A percentile compares a stretch with the other conserved stretches of the same genome.
Conservation (phyloP, 1,139 yeast genomes). For the Candida gigantensis region DNA sequence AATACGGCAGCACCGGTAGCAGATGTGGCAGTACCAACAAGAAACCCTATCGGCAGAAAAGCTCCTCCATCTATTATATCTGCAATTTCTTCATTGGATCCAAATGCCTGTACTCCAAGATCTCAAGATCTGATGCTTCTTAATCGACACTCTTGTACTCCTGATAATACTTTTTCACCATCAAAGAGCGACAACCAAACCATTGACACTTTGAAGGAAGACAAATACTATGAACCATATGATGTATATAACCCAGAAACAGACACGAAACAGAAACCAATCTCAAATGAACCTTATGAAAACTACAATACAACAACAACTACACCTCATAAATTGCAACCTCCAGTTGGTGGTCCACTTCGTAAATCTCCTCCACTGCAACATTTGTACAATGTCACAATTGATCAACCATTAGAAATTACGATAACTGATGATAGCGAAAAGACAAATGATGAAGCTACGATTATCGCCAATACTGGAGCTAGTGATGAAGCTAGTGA, state of each 20-base stretch:
- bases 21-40: constrained; percentile 9
- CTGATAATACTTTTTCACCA: constrained; percentile 10
- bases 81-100: not conserved
- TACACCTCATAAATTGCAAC: constrained; percentile 1
- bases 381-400: not conserved
- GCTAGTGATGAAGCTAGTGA: too few relatives aligned
- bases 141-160: constrained; percentile 2
- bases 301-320: constrained; percentile 18
- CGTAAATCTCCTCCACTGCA: constrained; percentile 2
- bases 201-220: constrained; percentile 6
- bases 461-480: not conserved
- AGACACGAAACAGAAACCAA: constrained; percentile 2
- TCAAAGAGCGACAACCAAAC: constrained; percentile 7
- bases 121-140: constrained; percentile 8
- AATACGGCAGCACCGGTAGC: constrained; percentile 11
- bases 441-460: not conserved
- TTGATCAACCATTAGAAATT: constrained; percentile 1
- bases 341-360: not conserved
- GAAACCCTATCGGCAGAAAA: constrained; percentile 10
- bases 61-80: constrained; percentile 11
- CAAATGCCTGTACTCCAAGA: not conserved
- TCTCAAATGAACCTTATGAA: constrained; percentile 31
- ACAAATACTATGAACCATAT: constrained; percentile 11
- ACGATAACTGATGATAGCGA: constrained; percentile 1
- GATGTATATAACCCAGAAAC: constrained; percentile 10